These are phyloP conservation scores for Penicillium sp. DNA, from an alignment of 2,329 filamentous ascomycete species.

Conservation along the genomic window DNA sequence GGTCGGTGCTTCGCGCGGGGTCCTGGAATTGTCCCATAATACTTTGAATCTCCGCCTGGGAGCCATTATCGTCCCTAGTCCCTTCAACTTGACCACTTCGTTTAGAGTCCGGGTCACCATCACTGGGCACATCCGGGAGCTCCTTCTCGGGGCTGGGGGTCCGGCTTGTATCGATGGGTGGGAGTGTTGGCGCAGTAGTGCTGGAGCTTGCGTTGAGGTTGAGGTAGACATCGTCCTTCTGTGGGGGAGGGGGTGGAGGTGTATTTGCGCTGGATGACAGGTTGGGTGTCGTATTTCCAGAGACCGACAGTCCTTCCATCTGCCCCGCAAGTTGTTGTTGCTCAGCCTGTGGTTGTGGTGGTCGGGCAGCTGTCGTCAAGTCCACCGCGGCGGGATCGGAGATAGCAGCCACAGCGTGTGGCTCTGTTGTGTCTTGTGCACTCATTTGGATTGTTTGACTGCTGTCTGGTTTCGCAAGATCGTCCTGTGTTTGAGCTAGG, in stretches of 20 bases:
- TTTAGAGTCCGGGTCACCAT: conserved; percentile 41
- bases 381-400: conserved; percentile 4
- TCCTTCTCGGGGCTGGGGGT: conserved; percentile 39
- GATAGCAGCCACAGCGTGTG: background rate
- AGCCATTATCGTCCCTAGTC: conserved; percentile 62
- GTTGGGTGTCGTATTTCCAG: conserved; percentile 21
- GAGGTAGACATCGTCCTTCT: conserved; percentile 53
- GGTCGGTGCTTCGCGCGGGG: conserved; percentile 66
- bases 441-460: conserved; percentile 16
- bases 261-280: conserved; percentile 18
- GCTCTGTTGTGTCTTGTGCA: conserved; percentile 4
- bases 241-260: conserved; percentile 45
- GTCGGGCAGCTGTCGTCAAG: conserved; percentile 7
- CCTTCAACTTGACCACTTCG: conserved; percentile 57
- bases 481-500: conserved; percentile 21
- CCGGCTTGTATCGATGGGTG: conserved; percentile 39
- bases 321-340: conserved; percentile 27
- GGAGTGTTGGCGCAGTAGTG: conserved; percentile 35
- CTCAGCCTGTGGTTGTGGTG: conserved; percentile 16
- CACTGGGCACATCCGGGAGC: conserved; percentile 36
- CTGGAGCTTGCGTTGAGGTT: conserved; percentile 50
- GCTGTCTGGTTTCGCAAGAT: conserved; percentile 12
- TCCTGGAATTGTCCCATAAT: conserved; percentile 97
- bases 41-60: conserved; percentile 84
- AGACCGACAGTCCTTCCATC: conserved; percentile 34